These are phyloP conservation scores for Cercospora sp. DNA, from an alignment of 2,329 filamentous ascomycete genomes.

Conservation along the genomic window DNA sequence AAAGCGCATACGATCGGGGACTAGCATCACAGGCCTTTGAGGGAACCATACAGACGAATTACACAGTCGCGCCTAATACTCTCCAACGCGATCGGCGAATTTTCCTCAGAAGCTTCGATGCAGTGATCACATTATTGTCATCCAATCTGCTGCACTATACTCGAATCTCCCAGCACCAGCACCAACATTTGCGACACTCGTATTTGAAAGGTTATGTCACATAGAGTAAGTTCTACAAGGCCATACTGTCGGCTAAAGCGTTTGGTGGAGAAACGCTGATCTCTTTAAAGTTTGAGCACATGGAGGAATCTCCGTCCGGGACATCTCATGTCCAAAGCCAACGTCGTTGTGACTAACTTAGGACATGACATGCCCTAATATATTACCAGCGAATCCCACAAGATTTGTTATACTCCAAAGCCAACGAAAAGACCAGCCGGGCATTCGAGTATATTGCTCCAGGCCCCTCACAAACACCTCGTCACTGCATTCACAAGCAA, in stretches of 20 bases:
- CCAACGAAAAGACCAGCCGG: neutral
- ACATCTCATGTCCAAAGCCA: neutral
- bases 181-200: neutral
- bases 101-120: neutral
- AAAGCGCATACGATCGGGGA: neutral
- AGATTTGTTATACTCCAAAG: neutral
- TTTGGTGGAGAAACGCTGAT: neutral
- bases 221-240: neutral
- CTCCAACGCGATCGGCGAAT: neutral
- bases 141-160: neutral
- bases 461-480: neutral
- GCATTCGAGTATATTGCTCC: neutral
- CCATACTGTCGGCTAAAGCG: neutral
- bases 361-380: no score
- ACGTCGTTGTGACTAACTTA: no score
- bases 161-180: no score
- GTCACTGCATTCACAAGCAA: neutral
- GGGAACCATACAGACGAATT: neutral
- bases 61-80: neutral
- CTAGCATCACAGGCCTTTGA: neutral
- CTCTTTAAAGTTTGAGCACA: neutral
- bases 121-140: neutral
- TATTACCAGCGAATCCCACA: no score
- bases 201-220: neutral
- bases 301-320: neutral